These are phyloP conservation scores for Torulaspora indica DNA, from an alignment of 805 yeast species.

Conservation along the genomic window DNA sequence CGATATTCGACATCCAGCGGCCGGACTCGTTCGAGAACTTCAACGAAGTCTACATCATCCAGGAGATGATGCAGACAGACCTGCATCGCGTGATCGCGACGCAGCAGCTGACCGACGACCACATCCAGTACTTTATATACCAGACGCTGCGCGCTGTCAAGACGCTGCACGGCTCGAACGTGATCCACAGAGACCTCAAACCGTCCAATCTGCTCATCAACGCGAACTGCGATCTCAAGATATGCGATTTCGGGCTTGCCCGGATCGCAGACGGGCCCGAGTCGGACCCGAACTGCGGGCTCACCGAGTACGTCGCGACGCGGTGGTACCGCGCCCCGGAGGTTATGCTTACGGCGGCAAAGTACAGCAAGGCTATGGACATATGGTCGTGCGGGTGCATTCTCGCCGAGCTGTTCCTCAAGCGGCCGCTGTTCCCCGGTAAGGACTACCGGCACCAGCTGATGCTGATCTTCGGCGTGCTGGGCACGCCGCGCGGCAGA, in stretches of 20 bases:
- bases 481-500: conserved; percentile 84
- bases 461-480: conserved; percentile 72
- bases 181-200: conserved; percentile 86
- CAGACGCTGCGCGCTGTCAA: conserved; percentile 88
- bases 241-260: conserved; percentile 94
- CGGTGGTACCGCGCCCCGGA: conserved; percentile 98
- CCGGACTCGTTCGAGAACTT: conserved; percentile 73
- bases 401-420: conserved; percentile 81
- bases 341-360: conserved; percentile 90
- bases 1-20: conserved; percentile 82
- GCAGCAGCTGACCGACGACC: conserved; percentile 84
- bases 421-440: conserved; percentile 89
- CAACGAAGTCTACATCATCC: conserved; percentile 82
- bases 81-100: conserved; percentile 75
- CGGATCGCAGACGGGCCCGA: conserved; percentile 38
- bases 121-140: conserved; percentile 87
- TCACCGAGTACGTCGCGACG: conserved; percentile 98
- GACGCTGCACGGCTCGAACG: conserved; percentile 89
- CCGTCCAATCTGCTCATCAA: conserved; percentile 84
- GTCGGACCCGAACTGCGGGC: conserved; percentile 32
- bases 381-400: conserved; percentile 97
- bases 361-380: conserved; percentile 91
- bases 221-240: conserved; percentile 88
- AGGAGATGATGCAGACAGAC: conserved; percentile 86
- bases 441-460: conserved; percentile 89